These are phyloP conservation scores for Fusarium robinianum DNA, from an alignment of 2,329 filamentous ascomycete species.

Conservation along the genomic window DNA sequence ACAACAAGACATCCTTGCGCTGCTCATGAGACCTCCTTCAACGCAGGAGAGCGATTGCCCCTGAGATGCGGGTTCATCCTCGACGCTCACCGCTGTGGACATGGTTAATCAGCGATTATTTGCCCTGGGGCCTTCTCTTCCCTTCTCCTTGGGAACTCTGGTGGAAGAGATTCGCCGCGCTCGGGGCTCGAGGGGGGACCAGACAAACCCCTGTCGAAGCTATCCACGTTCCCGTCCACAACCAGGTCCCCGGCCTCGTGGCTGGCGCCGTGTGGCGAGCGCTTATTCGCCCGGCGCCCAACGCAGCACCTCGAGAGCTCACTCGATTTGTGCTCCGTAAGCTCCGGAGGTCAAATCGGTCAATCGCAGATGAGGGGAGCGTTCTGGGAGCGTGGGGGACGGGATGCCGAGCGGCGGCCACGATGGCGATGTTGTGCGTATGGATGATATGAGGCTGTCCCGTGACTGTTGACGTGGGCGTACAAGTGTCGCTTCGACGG, in stretches of 20 bases:
- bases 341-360: constrained; percentile 5
- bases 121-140: constrained; percentile 13
- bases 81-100: constrained; percentile 21
- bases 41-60: not conserved
- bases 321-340: constrained; percentile 2
- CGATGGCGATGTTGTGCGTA: constrained; percentile 8
- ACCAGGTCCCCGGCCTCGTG: constrained; percentile 20
- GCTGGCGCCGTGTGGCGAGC: constrained; percentile 34
- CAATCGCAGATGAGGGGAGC: constrained; percentile 1
- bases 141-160: constrained; percentile 6
- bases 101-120: not conserved
- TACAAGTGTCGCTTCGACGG: constrained; percentile 6
- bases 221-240: constrained; percentile 16
- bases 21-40: not conserved
- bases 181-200: constrained; percentile 6
- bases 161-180: constrained; percentile 1
- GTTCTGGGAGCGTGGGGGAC: constrained; percentile 14
- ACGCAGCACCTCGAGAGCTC: constrained; percentile 13
- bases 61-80: constrained; percentile 18
- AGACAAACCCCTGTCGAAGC: constrained; percentile 17
- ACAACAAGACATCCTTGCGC: not conserved
- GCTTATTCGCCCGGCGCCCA: constrained; percentile 30
- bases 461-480: constrained; percentile 13
- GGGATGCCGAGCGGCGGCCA: constrained; percentile 22
- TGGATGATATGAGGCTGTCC: constrained; percentile 21